Conservation (phyloP, 1,284 basidiomycete genomes). For the Sutorius eximius region DNA sequence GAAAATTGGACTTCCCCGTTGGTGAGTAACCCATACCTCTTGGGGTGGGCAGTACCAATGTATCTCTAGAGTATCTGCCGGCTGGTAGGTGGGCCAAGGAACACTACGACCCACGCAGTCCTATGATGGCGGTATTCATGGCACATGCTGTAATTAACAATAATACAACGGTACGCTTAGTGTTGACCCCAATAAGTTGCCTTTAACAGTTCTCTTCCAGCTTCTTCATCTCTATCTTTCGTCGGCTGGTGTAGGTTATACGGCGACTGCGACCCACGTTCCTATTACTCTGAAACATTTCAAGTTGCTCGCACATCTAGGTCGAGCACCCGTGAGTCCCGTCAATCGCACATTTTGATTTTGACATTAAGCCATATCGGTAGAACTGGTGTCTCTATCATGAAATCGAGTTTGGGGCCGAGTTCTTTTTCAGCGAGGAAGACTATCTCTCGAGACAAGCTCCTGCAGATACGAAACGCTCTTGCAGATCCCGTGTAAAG, state of each 20-base stretch:
- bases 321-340: conserved; percentile 53
- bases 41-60: background rate
- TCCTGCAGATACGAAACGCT: conserved; percentile 22
- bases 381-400: conserved; percentile 55
- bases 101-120: conserved; percentile 53
- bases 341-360: background rate
- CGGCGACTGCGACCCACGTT: conserved; percentile 40
- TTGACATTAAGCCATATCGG: background rate
- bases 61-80: conserved; percentile 48
- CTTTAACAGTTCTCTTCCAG: conserved; percentile 32
- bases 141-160: conserved; percentile 69
- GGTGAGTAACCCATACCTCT: conserved; percentile 39
- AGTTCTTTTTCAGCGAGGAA: conserved; percentile 65
- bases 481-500: conserved; percentile 27
- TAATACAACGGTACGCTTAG: conserved; percentile 47
- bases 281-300: conserved; percentile 76
- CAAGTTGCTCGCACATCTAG: conserved; percentile 63
- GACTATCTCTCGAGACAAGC: conserved; percentile 51
- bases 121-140: conserved; percentile 65
- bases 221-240: conserved; percentile 48
- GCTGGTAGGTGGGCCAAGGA: conserved; percentile 61
- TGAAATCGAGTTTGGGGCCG: conserved; percentile 60
- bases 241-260: conserved; percentile 29
- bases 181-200: background rate
- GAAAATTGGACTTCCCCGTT: conserved; percentile 52